Conservation (phyloP, 2,329 filamentous ascomycete species). For the Apiospora saccharicola region DNA sequence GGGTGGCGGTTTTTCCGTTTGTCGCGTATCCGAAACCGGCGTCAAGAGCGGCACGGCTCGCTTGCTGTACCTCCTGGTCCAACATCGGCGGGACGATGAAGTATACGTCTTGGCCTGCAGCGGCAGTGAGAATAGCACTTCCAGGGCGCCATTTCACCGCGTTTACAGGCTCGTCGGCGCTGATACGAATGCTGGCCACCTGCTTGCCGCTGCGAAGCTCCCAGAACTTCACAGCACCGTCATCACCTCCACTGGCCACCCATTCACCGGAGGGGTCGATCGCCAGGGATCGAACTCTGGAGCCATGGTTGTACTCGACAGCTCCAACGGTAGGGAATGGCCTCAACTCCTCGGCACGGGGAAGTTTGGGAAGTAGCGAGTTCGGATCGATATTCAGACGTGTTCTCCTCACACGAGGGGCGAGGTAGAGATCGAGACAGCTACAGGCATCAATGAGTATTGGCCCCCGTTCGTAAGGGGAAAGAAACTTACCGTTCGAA, state of each 20-base stretch:
- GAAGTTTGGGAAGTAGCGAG: slow-evolving; percentile 90
- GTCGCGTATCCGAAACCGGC: slow-evolving; percentile 94
- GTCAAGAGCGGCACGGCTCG: slow-evolving; percentile 79
- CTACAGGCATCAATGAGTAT: not conserved
- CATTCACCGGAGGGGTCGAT: slow-evolving; percentile 87
- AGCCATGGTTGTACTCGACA: slow-evolving; percentile 89
- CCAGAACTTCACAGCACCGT: slow-evolving; percentile 92
- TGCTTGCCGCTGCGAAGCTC: slow-evolving; percentile 85
- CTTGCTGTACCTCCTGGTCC: slow-evolving; percentile 75
- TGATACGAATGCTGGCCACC: slow-evolving; percentile 79
- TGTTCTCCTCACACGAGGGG: slow-evolving; percentile 92
- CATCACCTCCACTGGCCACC: slow-evolving; percentile 91
- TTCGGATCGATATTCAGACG: slow-evolving; percentile 96
- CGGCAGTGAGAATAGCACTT: slow-evolving; percentile 84
- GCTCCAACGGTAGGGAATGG: slow-evolving; percentile 93
- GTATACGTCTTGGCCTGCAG: slow-evolving; percentile 84
- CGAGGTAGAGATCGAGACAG: slow-evolving; percentile 93
- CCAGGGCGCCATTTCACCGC: slow-evolving; percentile 89
- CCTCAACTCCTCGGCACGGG: slow-evolving; percentile 89
- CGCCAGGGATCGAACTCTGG: slow-evolving; percentile 82
- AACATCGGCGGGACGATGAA: slow-evolving; percentile 79
- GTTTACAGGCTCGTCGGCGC: slow-evolving; percentile 81
- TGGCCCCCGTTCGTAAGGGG: not conserved
- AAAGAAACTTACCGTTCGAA: slow-evolving; percentile 72
- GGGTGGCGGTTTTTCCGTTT: slow-evolving; percentile 64